Percentiles rank a stretch among this genome's conserved stretches.
These are phyloP conservation scores for Vitis hybrid DNA, from an alignment of 177 flowering plant genomes.

Conservation along the genomic window DNA sequence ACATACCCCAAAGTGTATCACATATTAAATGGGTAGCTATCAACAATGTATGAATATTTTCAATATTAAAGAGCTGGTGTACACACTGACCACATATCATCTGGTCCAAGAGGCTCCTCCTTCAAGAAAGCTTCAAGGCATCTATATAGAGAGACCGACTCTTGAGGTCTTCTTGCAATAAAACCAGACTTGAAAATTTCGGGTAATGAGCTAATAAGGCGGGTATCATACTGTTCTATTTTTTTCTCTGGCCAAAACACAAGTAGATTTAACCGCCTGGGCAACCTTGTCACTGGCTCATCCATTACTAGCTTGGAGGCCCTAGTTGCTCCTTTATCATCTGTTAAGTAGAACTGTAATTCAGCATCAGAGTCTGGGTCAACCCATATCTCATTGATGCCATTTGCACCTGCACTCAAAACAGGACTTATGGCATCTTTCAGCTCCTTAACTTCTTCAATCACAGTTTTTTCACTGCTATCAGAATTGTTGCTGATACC, in stretches of 20 bases:
- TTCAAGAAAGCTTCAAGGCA: slow-evolving; percentile 94
- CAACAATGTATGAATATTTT: background rate
- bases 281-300: slow-evolving; percentile 35
- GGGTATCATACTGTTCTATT: slow-evolving; percentile 48
- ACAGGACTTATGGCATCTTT: slow-evolving; percentile 23
- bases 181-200: slow-evolving; percentile 72
- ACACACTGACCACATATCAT: slow-evolving; percentile 91
- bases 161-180: slow-evolving; percentile 62
- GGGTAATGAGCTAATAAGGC: slow-evolving; percentile 54
- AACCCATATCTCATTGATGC: slow-evolving; percentile 23
- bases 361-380: slow-evolving; percentile 31
- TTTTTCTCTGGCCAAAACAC: slow-evolving; percentile 66
- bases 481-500: slow-evolving; percentile 21
- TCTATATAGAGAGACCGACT: slow-evolving; percentile 72
- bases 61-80: no score
- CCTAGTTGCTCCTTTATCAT: slow-evolving; percentile 58
- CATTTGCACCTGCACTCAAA: slow-evolving; percentile 17
- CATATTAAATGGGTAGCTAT: background rate
- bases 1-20: background rate
- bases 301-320: slow-evolving; percentile 46
- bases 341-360: slow-evolving; percentile 57
- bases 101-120: slow-evolving; percentile 98
- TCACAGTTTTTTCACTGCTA: slow-evolving; percentile 19
- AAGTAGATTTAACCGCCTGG: slow-evolving; percentile 49
- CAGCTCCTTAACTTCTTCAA: slow-evolving; percentile 31